phyloP scores from a whole-genome alignment of 2,329 filamentous ascomycete genomes.

The Aquanectria penicillioides region DNA sequence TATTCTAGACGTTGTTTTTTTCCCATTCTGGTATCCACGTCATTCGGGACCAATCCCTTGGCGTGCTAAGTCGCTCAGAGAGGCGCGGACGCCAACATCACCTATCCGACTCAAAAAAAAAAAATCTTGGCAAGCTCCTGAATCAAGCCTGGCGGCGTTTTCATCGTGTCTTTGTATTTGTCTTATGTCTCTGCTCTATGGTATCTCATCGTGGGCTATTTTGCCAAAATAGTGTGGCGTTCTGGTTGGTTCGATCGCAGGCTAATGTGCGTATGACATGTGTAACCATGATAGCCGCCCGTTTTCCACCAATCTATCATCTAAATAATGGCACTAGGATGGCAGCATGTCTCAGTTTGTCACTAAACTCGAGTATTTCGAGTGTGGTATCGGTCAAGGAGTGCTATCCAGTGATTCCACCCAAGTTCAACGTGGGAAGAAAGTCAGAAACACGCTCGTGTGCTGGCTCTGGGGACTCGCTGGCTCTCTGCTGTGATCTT shows the following conservation, averaged over 20 bases:
- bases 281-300: background rate
- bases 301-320: background rate
- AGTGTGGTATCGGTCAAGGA: background rate
- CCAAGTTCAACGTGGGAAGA: background rate
- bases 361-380: background rate
- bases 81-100: slow-evolving; percentile 4
- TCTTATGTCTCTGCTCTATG: background rate
- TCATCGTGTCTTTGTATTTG: background rate
- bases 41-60: background rate
- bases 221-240: background rate
- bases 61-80: background rate
- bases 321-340: background rate
- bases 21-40: background rate
- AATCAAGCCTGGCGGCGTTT: background rate
- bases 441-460: background rate
- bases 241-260: background rate
- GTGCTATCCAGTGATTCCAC: background rate
- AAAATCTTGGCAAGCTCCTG: slow-evolving; percentile 1
- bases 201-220: background rate
- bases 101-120: slow-evolving; percentile 4
- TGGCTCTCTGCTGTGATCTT: background rate
- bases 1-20: too few species aligned
- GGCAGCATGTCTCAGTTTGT: background rate
- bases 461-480: background rate
- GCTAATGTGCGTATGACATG: background rate